These are phyloP conservation scores for baker's yeast (Saccharomyces cerevisiae) DNA, from an alignment of 805 yeast species.

Conservation along the genomic window DNA sequence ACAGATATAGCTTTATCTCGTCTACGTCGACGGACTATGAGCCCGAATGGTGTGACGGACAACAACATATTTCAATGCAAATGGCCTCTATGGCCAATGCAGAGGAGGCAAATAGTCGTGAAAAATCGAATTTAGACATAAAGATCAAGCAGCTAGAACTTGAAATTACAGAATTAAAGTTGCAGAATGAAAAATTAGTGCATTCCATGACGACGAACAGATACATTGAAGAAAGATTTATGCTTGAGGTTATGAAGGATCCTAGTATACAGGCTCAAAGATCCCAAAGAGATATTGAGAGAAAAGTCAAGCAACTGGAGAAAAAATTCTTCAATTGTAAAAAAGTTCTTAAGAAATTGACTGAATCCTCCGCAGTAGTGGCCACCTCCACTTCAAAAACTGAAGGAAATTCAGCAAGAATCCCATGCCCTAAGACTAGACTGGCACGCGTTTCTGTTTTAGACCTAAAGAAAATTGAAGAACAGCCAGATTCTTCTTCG, in stretches of 20 bases:
- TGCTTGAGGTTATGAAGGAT: conserved; percentile 13
- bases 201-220: conserved; percentile 23
- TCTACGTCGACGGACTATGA: conserved; percentile 27
- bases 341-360: conserved; percentile 17
- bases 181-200: conserved; percentile 28
- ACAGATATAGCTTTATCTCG: conserved; percentile 29
- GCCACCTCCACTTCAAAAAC: not conserved
- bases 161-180: conserved; percentile 26
- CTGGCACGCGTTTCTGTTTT: conserved; percentile 21
- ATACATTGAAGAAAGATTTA: conserved; percentile 20
- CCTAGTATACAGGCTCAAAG: not conserved
- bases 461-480: conserved; percentile 22
- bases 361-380: conserved; percentile 5
- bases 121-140: conserved; percentile 12
- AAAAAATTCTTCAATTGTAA: conserved; percentile 25
- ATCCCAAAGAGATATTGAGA: conserved; percentile 10
- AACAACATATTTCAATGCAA: conserved; percentile 2
- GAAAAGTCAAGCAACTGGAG: conserved; percentile 24
- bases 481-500: conserved; percentile 16
- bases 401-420: conserved; percentile 1
- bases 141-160: conserved; percentile 29
- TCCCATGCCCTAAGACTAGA: conserved; percentile 8
- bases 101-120: conserved; percentile 1
- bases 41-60: conserved; percentile 11
- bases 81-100: conserved; percentile 2